phyloP scores from a whole-genome alignment of 169 alveolate species.

The Plasmodium yoelii region DNA sequence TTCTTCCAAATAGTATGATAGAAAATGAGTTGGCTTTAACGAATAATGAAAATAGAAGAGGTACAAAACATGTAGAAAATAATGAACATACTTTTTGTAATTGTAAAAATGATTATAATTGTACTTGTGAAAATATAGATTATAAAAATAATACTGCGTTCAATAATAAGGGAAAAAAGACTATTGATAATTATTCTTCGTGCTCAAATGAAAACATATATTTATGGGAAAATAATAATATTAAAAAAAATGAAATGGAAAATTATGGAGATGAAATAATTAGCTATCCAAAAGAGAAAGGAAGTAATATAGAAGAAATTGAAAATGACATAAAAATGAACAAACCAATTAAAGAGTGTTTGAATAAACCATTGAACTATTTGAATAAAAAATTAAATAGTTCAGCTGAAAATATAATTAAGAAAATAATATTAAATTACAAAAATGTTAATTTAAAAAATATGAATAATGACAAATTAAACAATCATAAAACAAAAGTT shows the following conservation, averaged over 20 bases:
- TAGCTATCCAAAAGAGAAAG: not conserved
- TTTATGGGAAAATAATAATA: conserved; percentile 28
- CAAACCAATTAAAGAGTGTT: conserved; percentile 8
- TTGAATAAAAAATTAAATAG: conserved; percentile 15
- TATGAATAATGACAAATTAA: conserved; percentile 2
- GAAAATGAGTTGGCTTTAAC: not conserved
- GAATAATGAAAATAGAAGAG: not conserved
- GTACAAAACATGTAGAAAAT: not conserved
- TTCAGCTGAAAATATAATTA: conserved; percentile 33
- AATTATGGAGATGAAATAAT: not conserved
- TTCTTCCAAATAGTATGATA: not conserved
- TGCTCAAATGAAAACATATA: conserved; percentile 44
- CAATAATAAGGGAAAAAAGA: conserved; percentile 3
- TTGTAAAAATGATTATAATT: not conserved
- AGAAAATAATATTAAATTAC: conserved; percentile 52
- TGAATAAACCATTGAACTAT: conserved; percentile 26
- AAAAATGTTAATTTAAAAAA: conserved; percentile 4
- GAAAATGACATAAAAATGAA: not conserved
- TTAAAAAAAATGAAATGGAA: not conserved
- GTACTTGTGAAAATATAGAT: not conserved
- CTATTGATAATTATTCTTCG: conserved; percentile 28
- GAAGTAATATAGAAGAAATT: not conserved
- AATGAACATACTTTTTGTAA: not conserved
- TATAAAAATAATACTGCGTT: not conserved
- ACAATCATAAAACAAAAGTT: not conserved